A percentile compares a stretch with the other conserved stretches of the same genome.
Evolutionary conservation across 495 filamentous ascomycete genomes (phyloP).

Genomic region (Penicillium bialowiezense): DNA sequence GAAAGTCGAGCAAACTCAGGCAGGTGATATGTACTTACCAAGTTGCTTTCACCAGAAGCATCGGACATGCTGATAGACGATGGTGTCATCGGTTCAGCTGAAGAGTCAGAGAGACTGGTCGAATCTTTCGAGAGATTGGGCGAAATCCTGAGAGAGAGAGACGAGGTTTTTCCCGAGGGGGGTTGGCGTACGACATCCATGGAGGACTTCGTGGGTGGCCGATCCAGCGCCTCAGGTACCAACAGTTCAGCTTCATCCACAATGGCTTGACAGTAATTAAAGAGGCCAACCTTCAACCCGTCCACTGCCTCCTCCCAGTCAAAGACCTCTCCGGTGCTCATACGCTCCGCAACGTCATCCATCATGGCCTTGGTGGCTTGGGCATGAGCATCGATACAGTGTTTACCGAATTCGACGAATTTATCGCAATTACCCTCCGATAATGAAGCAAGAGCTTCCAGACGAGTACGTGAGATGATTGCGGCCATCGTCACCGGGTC

Average conservation of each 20-base stretch:
- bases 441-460: neutral
- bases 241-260: slow-evolving; percentile 10
- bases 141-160: neutral
- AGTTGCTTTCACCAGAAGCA: neutral
- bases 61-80: neutral
- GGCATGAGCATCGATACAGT: neutral
- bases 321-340: neutral
- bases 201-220: no score
- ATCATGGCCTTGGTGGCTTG: slow-evolving; percentile 4
- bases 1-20: neutral
- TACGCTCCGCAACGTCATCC: neutral
- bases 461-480: neutral
- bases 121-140: neutral
- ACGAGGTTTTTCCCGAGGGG: no score
- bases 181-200: no score
- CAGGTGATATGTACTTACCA: neutral
- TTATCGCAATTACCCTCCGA: neutral
- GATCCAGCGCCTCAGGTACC: no score
- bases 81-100: neutral
- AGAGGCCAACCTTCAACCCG: slow-evolving; percentile 20
- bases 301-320: neutral
- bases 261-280: slow-evolving; percentile 24
- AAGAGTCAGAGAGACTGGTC: neutral
- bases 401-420: neutral
- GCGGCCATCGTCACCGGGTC: neutral